Base-by-base conservation (phyloP, 1,284 basidiomycete genomes). In the Neonothopanus nambi region DNA sequence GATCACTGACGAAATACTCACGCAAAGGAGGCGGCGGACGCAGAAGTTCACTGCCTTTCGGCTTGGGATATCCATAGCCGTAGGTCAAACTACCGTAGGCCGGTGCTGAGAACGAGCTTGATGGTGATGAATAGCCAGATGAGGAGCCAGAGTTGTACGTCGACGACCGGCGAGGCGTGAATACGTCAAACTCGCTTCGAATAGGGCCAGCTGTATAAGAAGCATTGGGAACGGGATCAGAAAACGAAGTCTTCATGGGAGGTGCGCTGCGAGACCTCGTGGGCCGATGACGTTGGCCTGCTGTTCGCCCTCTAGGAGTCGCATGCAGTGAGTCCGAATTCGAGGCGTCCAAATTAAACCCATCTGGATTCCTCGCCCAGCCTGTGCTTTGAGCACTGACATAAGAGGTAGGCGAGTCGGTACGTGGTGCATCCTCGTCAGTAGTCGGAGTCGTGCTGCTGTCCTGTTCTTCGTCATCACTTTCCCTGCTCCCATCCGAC, bases 1-100 rank as follows among this genome's bases (percentile, higher is more conserved):
- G 8, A 13, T 13, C 13, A 78, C 72, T 72, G 28, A 39, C 35
- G 11, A 42, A 15, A 15, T 49, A 21, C 85, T 70, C 64, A 87
- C 85, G 77, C 48, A 87, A 68, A 51, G 82, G 81, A 20, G 85
- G 84, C 45, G 81, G 77, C 33, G 85, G 85, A 2, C 73, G 75
- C 36, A 78, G 64, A 26, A 82, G 71, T 52, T 81, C 76, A 12
- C 75, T 74, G 44, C 70, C 68, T 61, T 66, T 63, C 41, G 70
- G 70, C 38, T 53, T 38, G 17, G 47, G 42, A 18, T 50, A 47
- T 5, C 47, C 48, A 69, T 69, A 21, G 54, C 28, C 58, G 44
- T 61, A 52, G 54, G 51, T 59, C 58, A 57, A 64, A 37, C 30
- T 20, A 61, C 50, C 20, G 35, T 23, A 46, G 26, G 41, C 15